These are phyloP conservation scores for Ganoderma meredithae DNA, from an alignment of 1,284 basidiomycete genomes.

Conservation along the genomic window DNA sequence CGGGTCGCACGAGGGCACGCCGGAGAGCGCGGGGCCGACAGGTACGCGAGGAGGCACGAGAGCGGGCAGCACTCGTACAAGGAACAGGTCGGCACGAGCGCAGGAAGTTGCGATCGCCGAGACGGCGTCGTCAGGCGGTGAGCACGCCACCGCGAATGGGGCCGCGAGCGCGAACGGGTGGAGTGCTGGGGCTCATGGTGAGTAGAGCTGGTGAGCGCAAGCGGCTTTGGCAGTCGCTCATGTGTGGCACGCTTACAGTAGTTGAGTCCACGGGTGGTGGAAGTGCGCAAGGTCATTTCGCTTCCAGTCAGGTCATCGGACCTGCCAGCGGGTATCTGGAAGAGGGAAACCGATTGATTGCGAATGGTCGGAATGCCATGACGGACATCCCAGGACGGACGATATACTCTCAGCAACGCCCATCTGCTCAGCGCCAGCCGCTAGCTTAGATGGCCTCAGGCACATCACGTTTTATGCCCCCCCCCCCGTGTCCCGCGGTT, in stretches of 20 bases:
- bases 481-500: neutral
- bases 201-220: constrained; percentile 9
- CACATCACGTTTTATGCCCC: neutral
- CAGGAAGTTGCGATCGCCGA: constrained; percentile 30
- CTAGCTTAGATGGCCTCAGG: neutral
- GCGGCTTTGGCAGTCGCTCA: neutral
- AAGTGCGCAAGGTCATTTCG: constrained; percentile 21
- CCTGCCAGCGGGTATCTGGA: constrained; percentile 39
- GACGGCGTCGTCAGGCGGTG: constrained; percentile 19
- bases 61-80: constrained; percentile 32
- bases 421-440: constrained; percentile 8
- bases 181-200: constrained; percentile 25
- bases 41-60: constrained; percentile 23
- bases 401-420: constrained; percentile 40
- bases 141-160: constrained; percentile 16
- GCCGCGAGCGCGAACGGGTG: constrained; percentile 21
- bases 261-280: constrained; percentile 12
- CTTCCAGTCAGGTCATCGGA: constrained; percentile 30
- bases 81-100: constrained; percentile 31
- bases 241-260: neutral
- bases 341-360: constrained; percentile 27
- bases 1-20: constrained; percentile 21
- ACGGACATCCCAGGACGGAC: constrained; percentile 42
- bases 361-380: constrained; percentile 32
- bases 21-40: constrained; percentile 22